Base-by-base conservation (phyloP, 1,139 yeast species). In the Lodderomyces orthopsilosis region DNA sequence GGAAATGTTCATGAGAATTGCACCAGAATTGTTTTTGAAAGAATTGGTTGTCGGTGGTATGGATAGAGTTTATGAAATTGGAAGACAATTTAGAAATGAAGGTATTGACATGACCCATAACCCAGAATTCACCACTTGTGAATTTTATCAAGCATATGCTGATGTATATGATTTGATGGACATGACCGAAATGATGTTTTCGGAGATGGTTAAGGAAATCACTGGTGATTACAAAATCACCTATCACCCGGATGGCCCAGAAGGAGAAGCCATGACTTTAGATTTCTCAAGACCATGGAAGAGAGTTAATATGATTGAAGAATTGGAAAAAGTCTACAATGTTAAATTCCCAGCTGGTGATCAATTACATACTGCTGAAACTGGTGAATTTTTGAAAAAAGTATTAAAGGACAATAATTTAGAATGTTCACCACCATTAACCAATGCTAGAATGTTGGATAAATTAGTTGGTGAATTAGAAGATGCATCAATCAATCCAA, bases 381-480 rank as follows among this genome's bases (percentile, higher is more conserved):
- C 98, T 54, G 95, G 93, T 62, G 81, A 83, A 60, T 93, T 93
- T 79, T 80, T 93, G 72, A 85, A 85, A 74, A 79, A 79, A 56
- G 71, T 89, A 57, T 79, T 93, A 64, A 80, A 76, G 58, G 85
- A 88, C 68, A 76, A 85, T 74, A 85, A 86, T 60, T 72, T 93
- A 56, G 97, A 89, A 55, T 93, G 98, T 69, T 64, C 97, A 42
- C 97, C 98, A 46, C 98, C 98, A 48, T 79, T 90, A 61, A 93
- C 98, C 58, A 93, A 91, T 69, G 96, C 98, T 46, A 88, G 98
- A 76, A 91, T 93, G 97, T 81, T 93, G 65, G 98, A 93, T 77
- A 91, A 88, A 77, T 82, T 93, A 54, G 97, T 93, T 56, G 98
- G 98, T 60, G 98, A 89, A 65, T 67, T 74, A 52, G 98, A 93